A percentile compares a stretch with the other conserved stretches of the same genome.
phyloP scores from a whole-genome alignment of 2,329 filamentous ascomycete genomes.

The Lomentospora prolificans region DNA sequence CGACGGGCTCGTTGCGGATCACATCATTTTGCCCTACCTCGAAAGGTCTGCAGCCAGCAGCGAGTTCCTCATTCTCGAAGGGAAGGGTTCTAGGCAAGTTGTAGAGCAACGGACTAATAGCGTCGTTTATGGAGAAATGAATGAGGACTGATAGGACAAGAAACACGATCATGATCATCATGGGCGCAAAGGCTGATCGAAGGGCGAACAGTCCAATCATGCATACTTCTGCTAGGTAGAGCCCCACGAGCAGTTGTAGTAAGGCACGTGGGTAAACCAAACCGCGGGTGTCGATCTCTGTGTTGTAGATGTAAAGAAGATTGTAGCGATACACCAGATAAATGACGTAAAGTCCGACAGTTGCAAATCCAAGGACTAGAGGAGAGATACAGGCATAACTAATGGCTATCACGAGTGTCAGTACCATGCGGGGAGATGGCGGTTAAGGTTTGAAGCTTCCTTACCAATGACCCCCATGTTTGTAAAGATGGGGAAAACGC shows the following conservation, averaged over 20 bases:
- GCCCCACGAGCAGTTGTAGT: conserved; percentile 72
- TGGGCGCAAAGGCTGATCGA: conserved; percentile 53
- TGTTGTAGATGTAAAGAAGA: conserved; percentile 75
- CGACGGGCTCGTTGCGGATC: not conserved
- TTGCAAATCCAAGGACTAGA: conserved; percentile 72
- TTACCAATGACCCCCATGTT: conserved; percentile 70
- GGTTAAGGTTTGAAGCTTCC: no score
- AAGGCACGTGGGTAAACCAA: conserved; percentile 80
- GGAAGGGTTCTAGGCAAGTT: conserved; percentile 68
- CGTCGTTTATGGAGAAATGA: conserved; percentile 63
- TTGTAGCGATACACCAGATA: conserved; percentile 89
- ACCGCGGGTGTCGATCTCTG: conserved; percentile 76
- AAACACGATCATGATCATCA: conserved; percentile 68
- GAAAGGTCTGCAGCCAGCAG: conserved; percentile 6
- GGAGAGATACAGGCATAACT: conserved; percentile 83
- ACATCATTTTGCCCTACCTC: conserved; percentile 11
- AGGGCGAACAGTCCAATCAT: conserved; percentile 78
- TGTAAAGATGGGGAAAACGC: conserved; percentile 69
- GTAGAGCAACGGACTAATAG: conserved; percentile 65
- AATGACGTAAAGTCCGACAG: conserved; percentile 68
- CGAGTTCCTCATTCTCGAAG: conserved; percentile 25
- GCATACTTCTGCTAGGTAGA: conserved; percentile 76
- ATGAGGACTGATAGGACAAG: conserved; percentile 67
- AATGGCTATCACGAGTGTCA: conserved; percentile 45
- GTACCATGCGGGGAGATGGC: no score